Evolutionary conservation across 2,329 filamentous ascomycete genomes (phyloP).

Genomic region (Zalaria sp.): DNA sequence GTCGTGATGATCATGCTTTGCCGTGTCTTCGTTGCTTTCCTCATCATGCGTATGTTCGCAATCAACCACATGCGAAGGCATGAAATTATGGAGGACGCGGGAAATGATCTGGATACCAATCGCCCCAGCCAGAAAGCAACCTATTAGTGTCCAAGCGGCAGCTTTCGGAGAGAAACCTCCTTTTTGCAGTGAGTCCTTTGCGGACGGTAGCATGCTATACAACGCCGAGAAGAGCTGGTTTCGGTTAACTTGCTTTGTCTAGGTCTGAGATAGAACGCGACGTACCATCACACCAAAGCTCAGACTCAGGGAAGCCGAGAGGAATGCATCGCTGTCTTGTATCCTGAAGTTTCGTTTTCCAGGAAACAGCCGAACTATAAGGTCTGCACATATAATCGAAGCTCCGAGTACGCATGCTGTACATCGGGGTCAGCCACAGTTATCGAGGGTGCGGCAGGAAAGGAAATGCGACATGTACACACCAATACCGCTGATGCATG

Average conservation of each 20-base stretch:
- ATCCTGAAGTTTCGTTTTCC: conserved; percentile 69
- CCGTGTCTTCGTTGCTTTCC: conserved; percentile 34
- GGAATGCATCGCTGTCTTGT: conserved; percentile 75
- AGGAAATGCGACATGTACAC: conserved; percentile 10
- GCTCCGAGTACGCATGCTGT: conserved; percentile 54
- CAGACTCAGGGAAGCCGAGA: conserved; percentile 76
- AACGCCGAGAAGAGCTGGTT: conserved; percentile 74
- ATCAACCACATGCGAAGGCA: conserved; percentile 68
- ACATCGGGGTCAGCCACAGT: conserved; percentile 3
- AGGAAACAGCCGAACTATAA: conserved; percentile 58
- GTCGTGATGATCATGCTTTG: conserved; percentile 10
- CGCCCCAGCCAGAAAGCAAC: conserved; percentile 56
- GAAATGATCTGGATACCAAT: conserved; percentile 63
- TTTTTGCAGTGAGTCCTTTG: conserved; percentile 60
- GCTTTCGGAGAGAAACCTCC: conserved; percentile 51
- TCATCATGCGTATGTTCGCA: conserved; percentile 63
- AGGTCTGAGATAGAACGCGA: not conserved
- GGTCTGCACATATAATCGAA: conserved; percentile 74
- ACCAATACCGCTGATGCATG: conserved; percentile 66
- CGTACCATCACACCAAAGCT: conserved; percentile 93
- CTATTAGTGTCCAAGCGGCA: conserved; percentile 57
- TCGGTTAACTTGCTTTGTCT: conserved; percentile 3
- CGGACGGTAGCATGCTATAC: conserved; percentile 84
- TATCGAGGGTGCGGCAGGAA: not conserved
- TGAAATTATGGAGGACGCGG: conserved; percentile 54